Percentiles rank a stretch among this genome's conserved stretches.
Evolutionary conservation across 2,329 filamentous ascomycete species (phyloP).

Genomic region (Fusarium virguliforme): DNA sequence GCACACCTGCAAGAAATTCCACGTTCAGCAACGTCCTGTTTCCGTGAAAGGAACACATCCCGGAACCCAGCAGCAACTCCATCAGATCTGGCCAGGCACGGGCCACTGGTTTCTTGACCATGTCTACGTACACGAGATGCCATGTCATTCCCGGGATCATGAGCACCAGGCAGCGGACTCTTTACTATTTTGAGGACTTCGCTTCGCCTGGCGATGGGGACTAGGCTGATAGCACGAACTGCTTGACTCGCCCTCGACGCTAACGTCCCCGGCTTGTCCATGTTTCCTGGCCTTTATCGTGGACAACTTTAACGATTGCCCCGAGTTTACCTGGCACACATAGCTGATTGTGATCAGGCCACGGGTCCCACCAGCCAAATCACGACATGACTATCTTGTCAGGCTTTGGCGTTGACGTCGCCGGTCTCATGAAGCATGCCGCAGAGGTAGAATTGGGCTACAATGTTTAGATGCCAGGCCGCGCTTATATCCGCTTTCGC

Average conservation of each 20-base stretch:
- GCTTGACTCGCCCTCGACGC: conserved; percentile 17
- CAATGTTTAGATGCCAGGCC: background rate
- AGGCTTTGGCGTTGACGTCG: background rate
- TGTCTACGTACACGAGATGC: conserved; percentile 2
- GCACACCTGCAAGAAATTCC: conserved; percentile 1
- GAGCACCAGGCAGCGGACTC: conserved; percentile 14
- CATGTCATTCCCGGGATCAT: conserved; percentile 25
- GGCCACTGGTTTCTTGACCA: conserved; percentile 36
- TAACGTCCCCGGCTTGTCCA: conserved; percentile 7
- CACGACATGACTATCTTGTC: conserved; percentile 23
- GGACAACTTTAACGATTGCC: background rate
- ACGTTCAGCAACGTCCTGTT: background rate
- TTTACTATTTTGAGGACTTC: conserved; percentile 21
- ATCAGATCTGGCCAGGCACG: conserved; percentile 29
- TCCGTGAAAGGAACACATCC: background rate
- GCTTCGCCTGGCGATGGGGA: background rate
- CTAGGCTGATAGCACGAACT: conserved; percentile 27
- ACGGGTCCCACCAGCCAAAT: conserved; percentile 13
- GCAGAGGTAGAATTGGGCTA: background rate
- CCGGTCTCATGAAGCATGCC: background rate
- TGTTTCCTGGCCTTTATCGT: background rate
- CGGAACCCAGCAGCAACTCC: conserved; percentile 12
- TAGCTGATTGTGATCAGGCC: conserved; percentile 17
- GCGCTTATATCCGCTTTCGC: conserved; percentile 3
- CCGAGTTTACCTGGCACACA: conserved; percentile 12